Percentiles rank a stretch among this genome's conserved stretches.
Evolutionary conservation across 352 stramenopile genomes (phyloP).

Genomic region (Thraustotheca clavata): DNA sequence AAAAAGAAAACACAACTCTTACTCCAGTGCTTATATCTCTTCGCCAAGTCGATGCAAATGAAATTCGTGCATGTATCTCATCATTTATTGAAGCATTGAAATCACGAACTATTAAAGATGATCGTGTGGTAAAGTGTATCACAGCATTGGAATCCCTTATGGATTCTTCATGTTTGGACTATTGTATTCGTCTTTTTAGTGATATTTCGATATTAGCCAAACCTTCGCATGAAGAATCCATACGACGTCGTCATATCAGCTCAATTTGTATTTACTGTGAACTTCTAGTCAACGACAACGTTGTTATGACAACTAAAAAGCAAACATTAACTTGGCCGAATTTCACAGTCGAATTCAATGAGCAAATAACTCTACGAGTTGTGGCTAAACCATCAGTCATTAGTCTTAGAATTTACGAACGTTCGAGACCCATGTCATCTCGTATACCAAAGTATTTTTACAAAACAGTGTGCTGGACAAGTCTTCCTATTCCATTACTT

Average conservation of each 20-base stretch:
- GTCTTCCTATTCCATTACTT: conserved; percentile 37
- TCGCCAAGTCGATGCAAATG: not conserved
- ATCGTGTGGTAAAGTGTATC: no score
- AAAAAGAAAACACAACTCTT: not conserved
- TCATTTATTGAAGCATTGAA: no score
- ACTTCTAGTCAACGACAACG: conserved; percentile 28
- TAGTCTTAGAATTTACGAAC: conserved; percentile 41
- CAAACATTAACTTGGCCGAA: conserved; percentile 18
- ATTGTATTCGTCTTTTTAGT: not conserved
- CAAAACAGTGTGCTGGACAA: conserved; percentile 38
- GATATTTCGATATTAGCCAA: not conserved
- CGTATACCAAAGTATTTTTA: not conserved
- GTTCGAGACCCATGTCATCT: conserved; percentile 18
- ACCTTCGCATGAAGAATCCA: conserved; percentile 15
- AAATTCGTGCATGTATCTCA: no score
- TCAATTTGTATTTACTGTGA: conserved; percentile 14
- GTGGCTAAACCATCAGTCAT: conserved; percentile 43
- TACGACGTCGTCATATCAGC: conserved; percentile 18
- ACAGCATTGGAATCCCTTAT: no score
- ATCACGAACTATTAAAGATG: no score
- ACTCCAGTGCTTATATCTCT: conserved; percentile 9
- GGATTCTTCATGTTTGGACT: not conserved
- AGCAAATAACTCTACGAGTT: conserved; percentile 38
- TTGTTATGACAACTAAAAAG: conserved; percentile 23
- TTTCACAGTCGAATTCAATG: conserved; percentile 32